These are phyloP conservation scores for Leccinum obscurum DNA, from an alignment of 768 basidiomycete species.

Conservation along the genomic window DNA sequence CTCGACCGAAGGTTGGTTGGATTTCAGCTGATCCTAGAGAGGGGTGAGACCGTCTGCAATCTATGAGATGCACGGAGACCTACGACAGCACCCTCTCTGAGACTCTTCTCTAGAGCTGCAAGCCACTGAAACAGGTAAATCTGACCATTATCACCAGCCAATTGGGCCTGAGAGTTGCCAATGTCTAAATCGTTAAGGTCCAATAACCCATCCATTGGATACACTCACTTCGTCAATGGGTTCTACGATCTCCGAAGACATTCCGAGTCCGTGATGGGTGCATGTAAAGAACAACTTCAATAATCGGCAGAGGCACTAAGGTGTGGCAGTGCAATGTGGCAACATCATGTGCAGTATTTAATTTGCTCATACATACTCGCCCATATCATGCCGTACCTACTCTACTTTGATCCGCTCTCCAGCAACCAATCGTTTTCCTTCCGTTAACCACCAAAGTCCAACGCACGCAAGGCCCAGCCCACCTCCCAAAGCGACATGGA, in stretches of 20 bases:
- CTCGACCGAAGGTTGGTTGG: slow-evolving; percentile 62
- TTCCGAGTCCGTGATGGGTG: slow-evolving; percentile 19
- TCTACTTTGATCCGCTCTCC: slow-evolving; percentile 23
- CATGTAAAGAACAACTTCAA: neutral
- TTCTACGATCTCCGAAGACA: slow-evolving; percentile 30
- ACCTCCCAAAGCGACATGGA: slow-evolving; percentile 29
- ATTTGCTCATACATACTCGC: neutral
- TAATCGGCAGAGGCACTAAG: neutral
- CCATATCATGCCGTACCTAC: slow-evolving; percentile 8
- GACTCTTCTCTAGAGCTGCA: slow-evolving; percentile 57
- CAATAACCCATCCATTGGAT: neutral
- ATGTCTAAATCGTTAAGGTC: slow-evolving; percentile 12
- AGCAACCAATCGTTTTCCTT: slow-evolving; percentile 24
- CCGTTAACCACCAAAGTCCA: slow-evolving; percentile 32
- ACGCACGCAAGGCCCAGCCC: slow-evolving; percentile 28
- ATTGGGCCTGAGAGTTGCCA: slow-evolving; percentile 50
- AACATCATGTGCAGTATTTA: too few relatives aligned
- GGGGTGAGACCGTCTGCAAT: slow-evolving; percentile 4
- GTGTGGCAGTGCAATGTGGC: slow-evolving; percentile 17
- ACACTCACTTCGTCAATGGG: slow-evolving; percentile 34
- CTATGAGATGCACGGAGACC: slow-evolving; percentile 25
- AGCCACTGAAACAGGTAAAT: slow-evolving; percentile 87
- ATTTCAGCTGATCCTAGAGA: slow-evolving; percentile 64
- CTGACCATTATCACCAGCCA: slow-evolving; percentile 74
- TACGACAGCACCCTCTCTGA: slow-evolving; percentile 54